Base-by-base conservation (phyloP, 2,329 filamentous ascomycete species). In the Lizonia empirigonia region DNA sequence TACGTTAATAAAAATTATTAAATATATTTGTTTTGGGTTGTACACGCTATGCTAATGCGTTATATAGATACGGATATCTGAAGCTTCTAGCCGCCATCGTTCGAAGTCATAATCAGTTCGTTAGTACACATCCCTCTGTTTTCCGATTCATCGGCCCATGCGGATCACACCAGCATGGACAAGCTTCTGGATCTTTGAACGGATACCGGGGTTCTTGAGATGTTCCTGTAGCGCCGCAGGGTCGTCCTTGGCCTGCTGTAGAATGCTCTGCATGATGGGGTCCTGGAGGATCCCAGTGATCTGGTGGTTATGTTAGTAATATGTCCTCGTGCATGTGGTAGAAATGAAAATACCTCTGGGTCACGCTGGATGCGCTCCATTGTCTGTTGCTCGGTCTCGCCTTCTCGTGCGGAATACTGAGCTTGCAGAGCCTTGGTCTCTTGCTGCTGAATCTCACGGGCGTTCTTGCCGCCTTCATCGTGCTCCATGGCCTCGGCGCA, bases 341-440 rank as follows among this genome's bases (percentile, higher is more conserved):
- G 5, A 19, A 6, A 13, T 8, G 6, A 18, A 77, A 87, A 78
- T 77, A 93, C 90, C 78, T 97, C 93, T 6, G 92, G 93, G 66
- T 97, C 93, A 62, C 86, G 86, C 80, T 89, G 86, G 71, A 99
- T 86, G 59, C 95, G 84, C 79, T 95, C 91, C 74, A 91, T 87
- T 1, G 94, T 96, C 83, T 99, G 87, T 74, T 96, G 89, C 79
- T 99, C 94, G 0, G 90, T 92, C 84, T 99, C 94, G 63, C 94
- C 94, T 70, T 95, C 92, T 20, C 91, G 87, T 16, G 91, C 88
- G 45, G 89, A 81, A 77, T 94, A 97, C 84, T 97, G 96, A 62
- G 91, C 89, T 27, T 87, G 80, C 65, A 96, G 80, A 1, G 93
- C 93, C 83, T 97, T 97, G 76, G 96, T 89, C 74, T 93, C 89